Evolutionary conservation across 2,329 filamentous ascomycete species (phyloP), one percentile per base, ranked within the genome.

Genomic region (Alternaria longipes): DNA sequence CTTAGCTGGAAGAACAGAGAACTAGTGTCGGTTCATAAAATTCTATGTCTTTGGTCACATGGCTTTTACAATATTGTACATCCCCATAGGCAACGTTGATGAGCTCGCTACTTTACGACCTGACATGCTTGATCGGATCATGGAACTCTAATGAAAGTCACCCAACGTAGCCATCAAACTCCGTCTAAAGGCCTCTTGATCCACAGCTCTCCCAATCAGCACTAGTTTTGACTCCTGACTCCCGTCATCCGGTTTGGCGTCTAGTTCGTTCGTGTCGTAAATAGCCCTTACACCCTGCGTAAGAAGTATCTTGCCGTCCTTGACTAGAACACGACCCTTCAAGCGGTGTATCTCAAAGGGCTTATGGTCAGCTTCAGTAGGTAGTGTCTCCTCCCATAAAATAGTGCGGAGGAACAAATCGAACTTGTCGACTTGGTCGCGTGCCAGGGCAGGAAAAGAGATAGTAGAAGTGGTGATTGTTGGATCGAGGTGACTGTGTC

Each of bases 221-320:
- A 78, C 75, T 45, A 78, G 32, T 22, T 77, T 78, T 6, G 71
- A 70, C 26, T 71, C 67, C 1, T 54, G 53, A 3, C 16, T 56
- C 0, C 22, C 50, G 0, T 40, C 30, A 0, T 20, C 44, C 3
- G 34, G 30, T 14, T 60, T 18, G n/a, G 45, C 44, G 1, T 57
- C 60, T 2, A 44, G 54, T 67, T 97, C 93, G 24, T 92, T 87
- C 24, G 98, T 91, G 72, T 99, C 95, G 77, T 98, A 99, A 16
- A 98, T 86, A 70, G 97, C 94, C 54, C 94, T 84, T 1, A 99
- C 95, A 2, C 94, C 95, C 78, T 99, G 95, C 8, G 98, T 84
- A 65, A 98, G 87, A 75, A 92, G 91, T 44, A 88, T 81, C 0
- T 83, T 81, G 1, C 92, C 92, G 56, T 89, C 84, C 0, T 81